Evolutionary conservation across 148 eudicot species (phyloP).

Genomic region (Cornus controversa): DNA sequence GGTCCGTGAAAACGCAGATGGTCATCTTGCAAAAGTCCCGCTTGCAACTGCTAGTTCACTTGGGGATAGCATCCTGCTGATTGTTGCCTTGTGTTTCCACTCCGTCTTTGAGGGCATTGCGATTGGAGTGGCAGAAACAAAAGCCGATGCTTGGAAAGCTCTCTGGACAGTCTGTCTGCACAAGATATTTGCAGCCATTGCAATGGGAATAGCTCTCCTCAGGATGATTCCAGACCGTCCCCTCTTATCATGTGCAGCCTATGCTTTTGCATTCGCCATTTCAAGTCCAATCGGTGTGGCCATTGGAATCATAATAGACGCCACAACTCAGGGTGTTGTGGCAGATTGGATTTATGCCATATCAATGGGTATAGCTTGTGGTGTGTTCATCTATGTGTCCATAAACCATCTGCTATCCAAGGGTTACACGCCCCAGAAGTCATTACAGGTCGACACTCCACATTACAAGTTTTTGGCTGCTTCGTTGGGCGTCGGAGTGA

Average conservation of each 20-base stretch:
- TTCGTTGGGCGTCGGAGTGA: conserved; percentile 50
- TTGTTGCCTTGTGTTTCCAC: conserved; percentile 65
- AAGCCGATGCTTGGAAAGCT: conserved; percentile 60
- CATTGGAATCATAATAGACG: conserved; percentile 57
- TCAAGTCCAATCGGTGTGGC: conserved; percentile 66
- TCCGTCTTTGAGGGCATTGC: conserved; percentile 72
- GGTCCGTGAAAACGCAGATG: conserved; percentile 15
- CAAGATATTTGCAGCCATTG: conserved; percentile 67
- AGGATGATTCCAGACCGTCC: conserved; percentile 60
- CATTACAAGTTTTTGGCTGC: conserved; percentile 48
- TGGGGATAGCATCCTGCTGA: conserved; percentile 58
- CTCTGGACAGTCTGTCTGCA: conserved; percentile 67
- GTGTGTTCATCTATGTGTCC: conserved; percentile 61
- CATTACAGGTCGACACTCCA: conserved; percentile 35
- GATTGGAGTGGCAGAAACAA: conserved; percentile 57
- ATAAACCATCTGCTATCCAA: conserved; percentile 58
- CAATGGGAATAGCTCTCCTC: conserved; percentile 71
- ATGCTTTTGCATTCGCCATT: conserved; percentile 64
- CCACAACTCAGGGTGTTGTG: conserved; percentile 46
- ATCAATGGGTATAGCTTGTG: conserved; percentile 66
- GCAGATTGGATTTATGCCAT: conserved; percentile 72
- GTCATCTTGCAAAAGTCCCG: conserved; percentile 22
- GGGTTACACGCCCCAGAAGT: conserved; percentile 36
- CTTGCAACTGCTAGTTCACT: conserved; percentile 41
- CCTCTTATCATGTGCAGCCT: conserved; percentile 45